Evolutionary conservation across 129 eudicot species (phyloP).

Genomic region (Lactuca saligna): DNA sequence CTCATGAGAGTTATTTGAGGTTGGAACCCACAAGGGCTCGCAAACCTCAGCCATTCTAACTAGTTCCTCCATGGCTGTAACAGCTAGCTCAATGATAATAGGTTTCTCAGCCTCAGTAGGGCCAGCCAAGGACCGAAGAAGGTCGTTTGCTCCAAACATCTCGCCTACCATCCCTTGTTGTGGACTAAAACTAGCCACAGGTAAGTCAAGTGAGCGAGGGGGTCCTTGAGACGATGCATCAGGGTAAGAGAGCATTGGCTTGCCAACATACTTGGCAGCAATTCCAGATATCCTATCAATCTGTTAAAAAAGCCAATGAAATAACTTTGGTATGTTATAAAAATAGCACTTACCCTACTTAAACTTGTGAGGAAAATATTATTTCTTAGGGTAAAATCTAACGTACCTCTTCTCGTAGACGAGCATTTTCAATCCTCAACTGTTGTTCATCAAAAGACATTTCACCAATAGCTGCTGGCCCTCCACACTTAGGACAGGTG

Average conservation of each 20-base stretch:
- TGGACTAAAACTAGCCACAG: slow-evolving; percentile 52
- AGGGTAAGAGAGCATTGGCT: slow-evolving; percentile 67
- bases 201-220: slow-evolving; percentile 72
- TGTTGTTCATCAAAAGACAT: slow-evolving; percentile 98
- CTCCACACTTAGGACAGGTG: slow-evolving; percentile 89
- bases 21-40: slow-evolving; percentile 87
- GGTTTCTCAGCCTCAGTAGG: slow-evolving; percentile 82
- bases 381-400: neutral
- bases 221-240: slow-evolving; percentile 47
- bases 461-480: slow-evolving; percentile 89
- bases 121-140: slow-evolving; percentile 57
- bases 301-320: slow-evolving; percentile 29
- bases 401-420: slow-evolving; percentile 84
- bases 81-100: slow-evolving; percentile 84
- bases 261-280: slow-evolving; percentile 91
- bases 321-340: neutral
- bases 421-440: slow-evolving; percentile 84
- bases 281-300: slow-evolving; percentile 90
- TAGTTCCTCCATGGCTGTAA: slow-evolving; percentile 96
- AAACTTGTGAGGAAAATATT: neutral
- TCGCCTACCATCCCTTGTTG: slow-evolving; percentile 66
- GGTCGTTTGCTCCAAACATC: slow-evolving; percentile 67
- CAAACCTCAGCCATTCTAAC: slow-evolving; percentile 76
- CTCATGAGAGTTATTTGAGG: slow-evolving; percentile 49
- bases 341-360: neutral